Percentiles rank a stretch among this genome's conserved stretches.
Conservation (phyloP, 1,284 basidiomycete species). For the Termitomyces sp. region DNA sequence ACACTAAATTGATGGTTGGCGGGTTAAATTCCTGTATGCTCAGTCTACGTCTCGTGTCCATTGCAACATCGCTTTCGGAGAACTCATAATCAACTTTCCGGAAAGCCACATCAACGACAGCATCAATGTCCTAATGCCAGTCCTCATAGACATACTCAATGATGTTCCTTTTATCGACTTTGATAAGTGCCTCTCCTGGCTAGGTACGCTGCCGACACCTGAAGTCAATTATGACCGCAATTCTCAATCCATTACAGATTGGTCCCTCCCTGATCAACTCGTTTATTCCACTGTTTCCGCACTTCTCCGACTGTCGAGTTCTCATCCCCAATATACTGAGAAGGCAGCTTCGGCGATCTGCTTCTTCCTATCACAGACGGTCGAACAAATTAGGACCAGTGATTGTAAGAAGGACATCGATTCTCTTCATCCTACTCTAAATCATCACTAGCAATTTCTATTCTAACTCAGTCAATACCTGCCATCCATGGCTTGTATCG, state of each 20-base stretch:
- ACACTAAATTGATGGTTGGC: not conserved
- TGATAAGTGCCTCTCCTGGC: conserved; percentile 72
- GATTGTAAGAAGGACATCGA: conserved; percentile 39
- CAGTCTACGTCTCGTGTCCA: conserved; percentile 61
- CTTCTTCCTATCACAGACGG: conserved; percentile 53
- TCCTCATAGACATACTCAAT: conserved; percentile 59
- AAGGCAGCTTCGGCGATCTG: conserved; percentile 53
- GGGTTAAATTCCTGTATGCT: not conserved
- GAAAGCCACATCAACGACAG: conserved; percentile 45
- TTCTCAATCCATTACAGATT: conserved; percentile 40
- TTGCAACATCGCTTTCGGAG: conserved; percentile 75
- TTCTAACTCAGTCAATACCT: conserved; percentile 74
- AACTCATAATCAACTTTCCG: conserved; percentile 62
- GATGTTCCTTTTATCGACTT: conserved; percentile 73
- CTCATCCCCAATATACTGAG: conserved; percentile 43
- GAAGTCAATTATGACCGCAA: conserved; percentile 7
- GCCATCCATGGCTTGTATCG: conserved; percentile 85
- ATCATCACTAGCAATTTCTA: conserved; percentile 49
- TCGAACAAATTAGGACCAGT: conserved; percentile 48
- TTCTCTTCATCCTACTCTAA: not conserved
- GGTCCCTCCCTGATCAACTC: conserved; percentile 79
- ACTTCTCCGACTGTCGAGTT: conserved; percentile 59
- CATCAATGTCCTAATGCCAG: conserved; percentile 44
- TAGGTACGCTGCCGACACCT: conserved; percentile 40
- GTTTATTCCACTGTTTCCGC: conserved; percentile 73